phyloP scores from a whole-genome alignment of 345 rosid genomes.

The Ricinus communis region DNA sequence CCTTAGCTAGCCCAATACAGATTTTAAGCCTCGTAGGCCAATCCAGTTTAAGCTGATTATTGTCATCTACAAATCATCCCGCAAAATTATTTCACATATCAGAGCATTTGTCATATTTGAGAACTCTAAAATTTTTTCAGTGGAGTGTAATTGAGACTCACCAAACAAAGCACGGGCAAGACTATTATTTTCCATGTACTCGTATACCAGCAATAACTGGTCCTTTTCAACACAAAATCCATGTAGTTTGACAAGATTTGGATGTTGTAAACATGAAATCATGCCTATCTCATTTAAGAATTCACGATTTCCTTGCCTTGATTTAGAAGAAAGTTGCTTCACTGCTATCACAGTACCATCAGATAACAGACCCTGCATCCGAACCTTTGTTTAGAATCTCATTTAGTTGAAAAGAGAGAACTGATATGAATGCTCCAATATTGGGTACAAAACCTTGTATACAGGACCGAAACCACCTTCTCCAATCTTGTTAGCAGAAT shows the following conservation, averaged over 20 bases:
- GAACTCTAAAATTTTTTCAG: background rate
- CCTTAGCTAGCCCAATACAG: constrained; percentile 36
- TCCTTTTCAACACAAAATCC: constrained; percentile 59
- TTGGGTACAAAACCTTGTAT: constrained; percentile 44
- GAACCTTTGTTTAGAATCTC: background rate
- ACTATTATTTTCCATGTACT: constrained; percentile 59
- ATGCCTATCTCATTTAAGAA: constrained; percentile 58
- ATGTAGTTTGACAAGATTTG: constrained; percentile 54
- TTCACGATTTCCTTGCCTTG: constrained; percentile 62
- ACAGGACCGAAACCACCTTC: constrained; percentile 81
- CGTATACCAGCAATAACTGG: constrained; percentile 53
- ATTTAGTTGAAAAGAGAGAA: background rate
- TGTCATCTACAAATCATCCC: constrained; percentile 16
- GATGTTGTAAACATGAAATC: constrained; percentile 61
- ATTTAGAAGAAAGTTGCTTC: constrained; percentile 50
- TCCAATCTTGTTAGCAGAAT: constrained; percentile 51
- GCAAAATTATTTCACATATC: background rate
- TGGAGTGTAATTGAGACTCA: constrained; percentile 16
- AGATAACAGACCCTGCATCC: constrained; percentile 42
- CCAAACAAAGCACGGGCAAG: constrained; percentile 51
- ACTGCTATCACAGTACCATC: constrained; percentile 61
- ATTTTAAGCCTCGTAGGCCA: constrained; percentile 33
- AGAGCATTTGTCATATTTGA: background rate
- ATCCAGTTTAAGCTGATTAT: constrained; percentile 23
- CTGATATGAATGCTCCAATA: background rate